Percentiles rank a stretch among this genome's conserved stretches.
Evolutionary conservation across 2,329 filamentous ascomycete genomes (phyloP).

Genomic region (Colletotrichum navitas): DNA sequence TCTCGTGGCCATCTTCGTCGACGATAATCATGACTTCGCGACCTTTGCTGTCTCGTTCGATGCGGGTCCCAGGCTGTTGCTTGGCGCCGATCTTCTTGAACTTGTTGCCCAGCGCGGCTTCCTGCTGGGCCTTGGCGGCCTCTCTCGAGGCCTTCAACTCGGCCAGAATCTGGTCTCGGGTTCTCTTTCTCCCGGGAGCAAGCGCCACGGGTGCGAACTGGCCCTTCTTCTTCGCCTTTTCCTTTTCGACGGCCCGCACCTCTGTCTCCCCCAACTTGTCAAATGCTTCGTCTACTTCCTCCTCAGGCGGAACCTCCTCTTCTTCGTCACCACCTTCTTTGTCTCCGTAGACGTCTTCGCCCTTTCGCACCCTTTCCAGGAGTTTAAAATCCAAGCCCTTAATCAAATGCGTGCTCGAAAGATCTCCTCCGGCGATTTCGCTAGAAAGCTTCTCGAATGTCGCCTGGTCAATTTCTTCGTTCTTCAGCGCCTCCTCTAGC

Average conservation of each 20-base stretch:
- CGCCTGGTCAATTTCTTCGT: constrained; percentile 84
- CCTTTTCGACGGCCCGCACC: constrained; percentile 65
- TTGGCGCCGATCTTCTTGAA: constrained; percentile 75
- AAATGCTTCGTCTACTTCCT: constrained; percentile 75
- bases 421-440: constrained; percentile 86
- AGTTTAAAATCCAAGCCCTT: constrained; percentile 93
- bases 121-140: constrained; percentile 67
- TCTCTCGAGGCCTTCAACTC: constrained; percentile 74
- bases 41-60: constrained; percentile 72
- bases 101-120: constrained; percentile 66
- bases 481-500: constrained; percentile 84
- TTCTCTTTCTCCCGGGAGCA: constrained; percentile 70
- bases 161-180: constrained; percentile 75
- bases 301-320: constrained; percentile 46
- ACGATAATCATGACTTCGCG: constrained; percentile 74
- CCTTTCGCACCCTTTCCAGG: constrained; percentile 75
- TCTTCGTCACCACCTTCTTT: constrained; percentile 49
- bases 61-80: constrained; percentile 66
- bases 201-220: constrained; percentile 67
- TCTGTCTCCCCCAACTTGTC: constrained; percentile 69
- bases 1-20: constrained; percentile 75
- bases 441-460: constrained; percentile 82
- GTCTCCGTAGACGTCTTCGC: constrained; percentile 74
- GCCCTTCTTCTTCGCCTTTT: constrained; percentile 71
- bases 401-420: constrained; percentile 85